Evolutionary conservation across 768 basidiomycete genomes (phyloP).

Genomic region (Suillus ampliporus): DNA sequence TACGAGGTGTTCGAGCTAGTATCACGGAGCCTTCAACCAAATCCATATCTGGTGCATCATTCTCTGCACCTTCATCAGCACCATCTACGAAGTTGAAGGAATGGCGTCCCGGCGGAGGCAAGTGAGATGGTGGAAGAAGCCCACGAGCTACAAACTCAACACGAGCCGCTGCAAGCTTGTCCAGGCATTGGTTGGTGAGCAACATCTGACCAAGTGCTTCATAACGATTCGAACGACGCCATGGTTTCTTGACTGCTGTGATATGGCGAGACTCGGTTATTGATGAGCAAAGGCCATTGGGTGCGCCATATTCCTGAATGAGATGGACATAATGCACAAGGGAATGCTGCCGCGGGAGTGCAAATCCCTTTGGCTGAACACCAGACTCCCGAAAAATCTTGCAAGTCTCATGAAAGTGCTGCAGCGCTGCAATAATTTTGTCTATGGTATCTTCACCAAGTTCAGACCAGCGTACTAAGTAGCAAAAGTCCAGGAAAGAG

Average conservation of each 20-base stretch:
- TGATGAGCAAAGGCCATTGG: constrained; percentile 41
- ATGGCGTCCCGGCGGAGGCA: too few relatives aligned
- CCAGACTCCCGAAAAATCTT: constrained; percentile 21
- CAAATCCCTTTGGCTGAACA: constrained; percentile 25
- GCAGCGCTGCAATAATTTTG: constrained; percentile 16
- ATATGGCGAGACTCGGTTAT: constrained; percentile 44
- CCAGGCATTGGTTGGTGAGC: constrained; percentile 29
- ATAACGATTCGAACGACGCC: constrained; percentile 32
- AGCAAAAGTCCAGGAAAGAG: constrained; percentile 35
- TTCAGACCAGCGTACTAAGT: constrained; percentile 23
- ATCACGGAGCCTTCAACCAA: too few relatives aligned
- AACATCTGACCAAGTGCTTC: constrained; percentile 38
- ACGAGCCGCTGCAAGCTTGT: constrained; percentile 33
- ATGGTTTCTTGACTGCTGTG: constrained; percentile 42
- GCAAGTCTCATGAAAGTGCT: constrained; percentile 14
- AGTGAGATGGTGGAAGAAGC: too few relatives aligned
- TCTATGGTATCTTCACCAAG: constrained; percentile 19
- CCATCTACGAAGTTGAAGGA: too few relatives aligned
- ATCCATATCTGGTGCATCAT: too few relatives aligned
- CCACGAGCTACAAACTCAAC: too few relatives aligned
- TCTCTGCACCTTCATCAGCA: too few relatives aligned
- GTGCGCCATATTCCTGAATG: constrained; percentile 35
- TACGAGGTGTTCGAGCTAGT: too few relatives aligned
- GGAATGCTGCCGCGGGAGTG: constrained; percentile 37
- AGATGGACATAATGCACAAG: constrained; percentile 31